These are phyloP conservation scores for Fallopia convolvulus DNA, from an alignment of 148 eudicot species.

Conservation along the genomic window DNA sequence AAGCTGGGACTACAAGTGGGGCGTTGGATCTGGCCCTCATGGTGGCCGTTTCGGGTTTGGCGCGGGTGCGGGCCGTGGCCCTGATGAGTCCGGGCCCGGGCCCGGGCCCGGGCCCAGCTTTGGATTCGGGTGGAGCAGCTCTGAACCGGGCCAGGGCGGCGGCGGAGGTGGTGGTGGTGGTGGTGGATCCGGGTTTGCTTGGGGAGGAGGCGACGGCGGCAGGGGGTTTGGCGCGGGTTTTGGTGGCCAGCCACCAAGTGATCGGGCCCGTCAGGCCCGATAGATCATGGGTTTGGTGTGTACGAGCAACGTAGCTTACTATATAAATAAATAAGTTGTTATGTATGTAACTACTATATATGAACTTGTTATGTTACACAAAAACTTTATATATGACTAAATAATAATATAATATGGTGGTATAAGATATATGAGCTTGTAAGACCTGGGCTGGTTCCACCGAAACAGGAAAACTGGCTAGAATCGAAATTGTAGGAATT, in stretches of 20 bases:
- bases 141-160: background rate
- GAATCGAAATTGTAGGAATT: too few relatives aligned
- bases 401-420: too few relatives aligned
- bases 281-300: background rate
- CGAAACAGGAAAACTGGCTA: too few relatives aligned
- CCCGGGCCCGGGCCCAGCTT: background rate
- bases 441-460: too few relatives aligned
- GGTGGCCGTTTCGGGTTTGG: constrained; percentile 4
- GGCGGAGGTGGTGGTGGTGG: constrained; percentile 8
- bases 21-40: background rate
- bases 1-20: constrained; percentile 12
- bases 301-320: background rate
- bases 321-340: background rate
- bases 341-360: background rate
- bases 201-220: background rate
- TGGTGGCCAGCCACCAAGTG: background rate
- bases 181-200: constrained; percentile 8
- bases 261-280: background rate
- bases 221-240: background rate
- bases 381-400: too few relatives aligned
- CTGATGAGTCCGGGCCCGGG: background rate
- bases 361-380: constrained; percentile 48
- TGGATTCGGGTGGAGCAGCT: background rate
- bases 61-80: background rate
- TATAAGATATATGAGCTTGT: too few relatives aligned